These are phyloP conservation scores for Dactylis glomerata DNA, from an alignment of 176 grass and related monocot species.

Conservation along the genomic window DNA sequence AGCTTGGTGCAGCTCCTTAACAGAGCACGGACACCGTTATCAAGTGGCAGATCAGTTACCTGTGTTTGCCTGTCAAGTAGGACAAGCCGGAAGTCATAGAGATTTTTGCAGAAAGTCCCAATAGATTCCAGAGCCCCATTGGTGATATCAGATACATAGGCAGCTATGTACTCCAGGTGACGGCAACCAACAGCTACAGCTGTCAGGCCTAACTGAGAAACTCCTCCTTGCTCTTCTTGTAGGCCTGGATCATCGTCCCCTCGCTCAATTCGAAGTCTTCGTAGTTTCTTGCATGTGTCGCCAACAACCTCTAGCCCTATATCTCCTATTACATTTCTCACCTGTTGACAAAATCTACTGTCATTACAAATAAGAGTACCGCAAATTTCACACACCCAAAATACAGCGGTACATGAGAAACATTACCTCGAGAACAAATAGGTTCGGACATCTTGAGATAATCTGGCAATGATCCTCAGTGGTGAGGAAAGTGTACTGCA, in stretches of 20 bases:
- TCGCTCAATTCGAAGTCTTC: conserved; percentile 71
- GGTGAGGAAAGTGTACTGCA: conserved; percentile 87
- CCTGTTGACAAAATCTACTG: conserved; percentile 34
- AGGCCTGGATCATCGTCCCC: conserved; percentile 85
- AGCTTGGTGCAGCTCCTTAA: conserved; percentile 77
- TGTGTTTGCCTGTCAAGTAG: conserved; percentile 59
- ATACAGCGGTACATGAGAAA: conserved; percentile 3
- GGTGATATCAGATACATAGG: conserved; percentile 90
- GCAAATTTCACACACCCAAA: background rate
- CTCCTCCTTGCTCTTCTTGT: conserved; percentile 79
- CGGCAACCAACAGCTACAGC: conserved; percentile 71
- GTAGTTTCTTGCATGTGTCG: conserved; percentile 74
- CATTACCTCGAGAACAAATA: conserved; percentile 81
- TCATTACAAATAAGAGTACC: conserved; percentile 19
- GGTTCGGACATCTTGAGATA: conserved; percentile 71
- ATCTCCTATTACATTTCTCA: conserved; percentile 84
- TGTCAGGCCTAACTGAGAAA: conserved; percentile 71
- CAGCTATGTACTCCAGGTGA: conserved; percentile 84
- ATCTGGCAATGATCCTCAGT: conserved; percentile 88
- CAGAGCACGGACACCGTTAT: conserved; percentile 77
- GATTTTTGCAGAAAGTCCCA: conserved; percentile 79
- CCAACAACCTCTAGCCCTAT: conserved; percentile 70
- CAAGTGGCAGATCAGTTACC: conserved; percentile 75
- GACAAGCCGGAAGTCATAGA: conserved; percentile 82
- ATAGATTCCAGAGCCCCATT: conserved; percentile 77